Evolutionary conservation across 2,329 filamentous ascomycete species (phyloP).

Genomic region (Chaetoscypha palmicola): DNA sequence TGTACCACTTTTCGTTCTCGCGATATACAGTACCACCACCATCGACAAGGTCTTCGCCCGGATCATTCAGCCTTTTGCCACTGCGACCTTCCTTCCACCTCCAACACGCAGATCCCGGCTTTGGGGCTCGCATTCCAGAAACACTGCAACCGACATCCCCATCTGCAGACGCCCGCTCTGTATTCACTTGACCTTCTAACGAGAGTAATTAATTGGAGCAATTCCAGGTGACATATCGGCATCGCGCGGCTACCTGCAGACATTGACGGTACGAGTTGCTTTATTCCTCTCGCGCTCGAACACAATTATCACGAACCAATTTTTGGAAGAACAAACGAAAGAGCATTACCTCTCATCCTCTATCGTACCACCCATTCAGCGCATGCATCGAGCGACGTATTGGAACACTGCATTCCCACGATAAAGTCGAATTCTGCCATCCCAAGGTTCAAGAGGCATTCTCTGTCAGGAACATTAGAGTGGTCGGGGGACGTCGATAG

Average conservation of each 20-base stretch:
- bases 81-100: constrained; percentile 17
- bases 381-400: constrained; percentile 24
- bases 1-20: constrained; percentile 13
- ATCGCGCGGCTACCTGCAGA: constrained; percentile 25
- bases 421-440: constrained; percentile 7
- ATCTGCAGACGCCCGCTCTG: constrained; percentile 23
- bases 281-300: constrained; percentile 18
- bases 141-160: constrained; percentile 22
- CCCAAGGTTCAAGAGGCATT: too few species aligned
- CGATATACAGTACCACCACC: constrained; percentile 12
- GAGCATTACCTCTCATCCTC: constrained; percentile 9
- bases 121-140: constrained; percentile 27
- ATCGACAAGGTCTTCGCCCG: constrained; percentile 2
- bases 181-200: constrained; percentile 9
- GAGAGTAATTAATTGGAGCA: constrained; percentile 17
- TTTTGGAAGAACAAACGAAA: constrained; percentile 20
- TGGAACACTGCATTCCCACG: constrained; percentile 13
- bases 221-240: constrained; percentile 21
- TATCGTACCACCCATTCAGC: constrained; percentile 15
- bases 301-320: constrained; percentile 10
- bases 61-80: constrained; percentile 11
- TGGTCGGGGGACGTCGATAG: not conserved
- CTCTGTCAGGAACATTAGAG: constrained; percentile 11
- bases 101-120: constrained; percentile 18
- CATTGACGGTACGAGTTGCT: constrained; percentile 24